phyloP scores from a whole-genome alignment of 352 stramenopile genomes.

The Phytophthora citricola region DNA sequence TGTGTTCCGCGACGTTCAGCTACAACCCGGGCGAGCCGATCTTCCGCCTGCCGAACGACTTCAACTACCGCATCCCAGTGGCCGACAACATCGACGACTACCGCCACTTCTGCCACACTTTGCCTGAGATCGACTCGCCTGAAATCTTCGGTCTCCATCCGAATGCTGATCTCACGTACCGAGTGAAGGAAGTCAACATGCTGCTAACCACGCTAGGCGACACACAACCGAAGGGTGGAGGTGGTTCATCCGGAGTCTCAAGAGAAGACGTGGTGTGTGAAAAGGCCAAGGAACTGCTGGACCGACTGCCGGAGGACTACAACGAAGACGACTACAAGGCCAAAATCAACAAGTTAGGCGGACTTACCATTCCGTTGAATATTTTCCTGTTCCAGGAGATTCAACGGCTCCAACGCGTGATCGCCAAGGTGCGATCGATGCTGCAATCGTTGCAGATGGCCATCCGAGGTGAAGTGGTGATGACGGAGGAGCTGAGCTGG shows the following conservation, averaged over 20 bases:
- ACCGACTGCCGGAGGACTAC: constrained; percentile 96
- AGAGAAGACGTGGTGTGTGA: constrained; percentile 97
- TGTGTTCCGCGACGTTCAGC: constrained; percentile 87
- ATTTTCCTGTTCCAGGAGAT: constrained; percentile 99
- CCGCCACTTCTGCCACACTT: constrained; percentile 94
- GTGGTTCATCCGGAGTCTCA: constrained; percentile 87
- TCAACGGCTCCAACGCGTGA: constrained; percentile 96
- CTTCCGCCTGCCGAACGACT: constrained; percentile 97
- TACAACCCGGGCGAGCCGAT: constrained; percentile 96
- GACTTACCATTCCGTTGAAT: constrained; percentile 96
- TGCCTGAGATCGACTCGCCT: constrained; percentile 97
- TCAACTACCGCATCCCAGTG: constrained; percentile 95
- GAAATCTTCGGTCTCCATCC: constrained; percentile 99
- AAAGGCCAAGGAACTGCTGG: constrained; percentile 95
- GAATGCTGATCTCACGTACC: constrained; percentile 98
- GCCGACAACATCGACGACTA: constrained; percentile 95
- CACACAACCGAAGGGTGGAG: constrained; percentile 96
- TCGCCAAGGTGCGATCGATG: constrained; percentile 96
- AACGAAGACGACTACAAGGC: constrained; percentile 98
- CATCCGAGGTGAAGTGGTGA: constrained; percentile 98
- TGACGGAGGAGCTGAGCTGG: constrained; percentile 96
- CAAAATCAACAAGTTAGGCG: constrained; percentile 97
- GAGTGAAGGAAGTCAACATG: constrained; percentile 96
- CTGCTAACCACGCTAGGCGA: constrained; percentile 95
- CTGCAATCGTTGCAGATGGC: constrained; percentile 96